phyloP scores from a whole-genome alignment of 805 yeast species.

The Sungouiella blattae region DNA sequence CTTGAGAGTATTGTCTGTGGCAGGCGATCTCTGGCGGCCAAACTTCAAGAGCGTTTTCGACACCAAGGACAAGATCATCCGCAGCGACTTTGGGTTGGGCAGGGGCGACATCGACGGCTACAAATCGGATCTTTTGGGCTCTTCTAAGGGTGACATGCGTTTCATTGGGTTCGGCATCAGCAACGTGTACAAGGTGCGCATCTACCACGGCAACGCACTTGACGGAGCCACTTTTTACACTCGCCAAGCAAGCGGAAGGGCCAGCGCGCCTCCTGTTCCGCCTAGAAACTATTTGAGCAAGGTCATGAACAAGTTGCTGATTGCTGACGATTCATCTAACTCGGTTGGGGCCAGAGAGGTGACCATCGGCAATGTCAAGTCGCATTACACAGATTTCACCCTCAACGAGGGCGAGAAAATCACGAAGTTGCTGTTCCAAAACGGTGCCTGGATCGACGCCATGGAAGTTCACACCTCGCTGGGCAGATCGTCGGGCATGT shows the following conservation, averaged over 20 bases:
- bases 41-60: slow-evolving; percentile 34
- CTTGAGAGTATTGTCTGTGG: slow-evolving; percentile 55
- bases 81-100: slow-evolving; percentile 41
- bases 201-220: slow-evolving; percentile 72
- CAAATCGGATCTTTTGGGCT: slow-evolving; percentile 36
- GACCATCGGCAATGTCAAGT: slow-evolving; percentile 51
- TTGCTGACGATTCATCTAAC: background rate
- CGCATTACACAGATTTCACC: slow-evolving; percentile 51
- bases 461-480: slow-evolving; percentile 63
- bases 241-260: background rate
- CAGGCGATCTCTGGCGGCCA: slow-evolving; percentile 56
- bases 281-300: slow-evolving; percentile 36
- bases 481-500: slow-evolving; percentile 53
- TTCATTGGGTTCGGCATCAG: slow-evolving; percentile 28
- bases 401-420: slow-evolving; percentile 59
- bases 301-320: background rate
- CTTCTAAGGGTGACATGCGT: slow-evolving; percentile 16
- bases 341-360: slow-evolving; percentile 6
- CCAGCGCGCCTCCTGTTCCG: slow-evolving; percentile 42
- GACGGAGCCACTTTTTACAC: slow-evolving; percentile 70
- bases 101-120: slow-evolving; percentile 36
- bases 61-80: slow-evolving; percentile 16
- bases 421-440: slow-evolving; percentile 57
- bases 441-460: slow-evolving; percentile 91
- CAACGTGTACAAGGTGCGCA: slow-evolving; percentile 49